phyloP scores from a whole-genome alignment of 345 rosid genomes.

The Capsella bursapastoris region DNA sequence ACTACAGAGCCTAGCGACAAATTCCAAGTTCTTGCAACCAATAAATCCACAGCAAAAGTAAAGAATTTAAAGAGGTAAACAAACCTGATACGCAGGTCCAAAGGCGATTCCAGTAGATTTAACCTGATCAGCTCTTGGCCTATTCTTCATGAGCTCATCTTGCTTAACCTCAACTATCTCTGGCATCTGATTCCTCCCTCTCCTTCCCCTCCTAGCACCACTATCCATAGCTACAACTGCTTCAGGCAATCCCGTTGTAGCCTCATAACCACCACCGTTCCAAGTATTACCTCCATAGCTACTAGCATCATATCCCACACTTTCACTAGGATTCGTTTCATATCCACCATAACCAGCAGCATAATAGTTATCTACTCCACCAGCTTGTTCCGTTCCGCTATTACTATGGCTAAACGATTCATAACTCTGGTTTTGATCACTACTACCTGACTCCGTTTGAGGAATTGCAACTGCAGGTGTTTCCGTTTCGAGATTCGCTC shows the following conservation, averaged over 20 bases:
- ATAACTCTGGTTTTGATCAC: slow-evolving; percentile 39
- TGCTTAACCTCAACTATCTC: slow-evolving; percentile 92
- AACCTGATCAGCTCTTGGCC: slow-evolving; percentile 84
- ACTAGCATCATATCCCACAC: slow-evolving; percentile 45
- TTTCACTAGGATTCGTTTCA: slow-evolving; percentile 43
- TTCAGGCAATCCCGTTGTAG: slow-evolving; percentile 43
- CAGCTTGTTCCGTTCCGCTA: slow-evolving; percentile 36
- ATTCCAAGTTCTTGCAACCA: slow-evolving; percentile 11
- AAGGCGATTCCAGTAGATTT: slow-evolving; percentile 94
- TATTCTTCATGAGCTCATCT: slow-evolving; percentile 93
- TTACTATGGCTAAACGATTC: slow-evolving; percentile 35
- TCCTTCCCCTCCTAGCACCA: slow-evolving; percentile 60
- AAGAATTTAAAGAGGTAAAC: slow-evolving; percentile 26
- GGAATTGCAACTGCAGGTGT: slow-evolving; percentile 41
- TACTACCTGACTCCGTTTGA: slow-evolving; percentile 37
- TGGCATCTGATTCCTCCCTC: slow-evolving; percentile 74
- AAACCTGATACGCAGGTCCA: slow-evolving; percentile 94
- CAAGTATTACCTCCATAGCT: slow-evolving; percentile 50
- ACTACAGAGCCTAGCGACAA: slow-evolving; percentile 3
- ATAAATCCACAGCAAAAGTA: background rate
- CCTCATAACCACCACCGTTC: slow-evolving; percentile 46
- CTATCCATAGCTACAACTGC: slow-evolving; percentile 42
- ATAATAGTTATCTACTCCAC: slow-evolving; percentile 43
- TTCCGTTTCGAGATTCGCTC: slow-evolving; percentile 64
- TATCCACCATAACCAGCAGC: slow-evolving; percentile 42